Conservation (phyloP, 306 rosid genomes). For the Sophora flavescens region DNA sequence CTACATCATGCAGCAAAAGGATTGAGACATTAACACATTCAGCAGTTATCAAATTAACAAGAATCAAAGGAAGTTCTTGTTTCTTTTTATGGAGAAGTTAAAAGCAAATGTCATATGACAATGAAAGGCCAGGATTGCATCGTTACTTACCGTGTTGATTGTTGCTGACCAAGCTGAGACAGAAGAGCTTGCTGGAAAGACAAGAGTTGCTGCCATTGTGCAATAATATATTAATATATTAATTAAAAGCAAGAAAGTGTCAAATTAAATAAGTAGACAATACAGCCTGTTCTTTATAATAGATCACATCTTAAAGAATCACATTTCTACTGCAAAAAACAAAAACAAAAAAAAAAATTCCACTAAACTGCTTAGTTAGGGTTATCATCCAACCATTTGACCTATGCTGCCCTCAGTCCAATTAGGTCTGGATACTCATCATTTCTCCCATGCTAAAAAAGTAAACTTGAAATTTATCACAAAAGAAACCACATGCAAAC, state of each 20-base stretch:
- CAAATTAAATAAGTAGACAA: not conserved
- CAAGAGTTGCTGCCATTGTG: conserved; percentile 60
- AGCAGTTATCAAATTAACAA: conserved; percentile 31
- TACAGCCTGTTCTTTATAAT: conserved; percentile 1
- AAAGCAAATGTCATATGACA: conserved; percentile 19
- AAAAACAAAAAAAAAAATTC: not conserved
- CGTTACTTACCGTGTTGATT: conserved; percentile 75
- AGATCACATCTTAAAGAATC: conserved; percentile 11
- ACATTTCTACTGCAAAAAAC: not conserved
- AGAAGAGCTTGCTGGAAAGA: conserved; percentile 70
- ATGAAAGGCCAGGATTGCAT: conserved; percentile 33
- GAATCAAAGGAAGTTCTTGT: not conserved
- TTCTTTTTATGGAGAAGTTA: conserved; percentile 3
- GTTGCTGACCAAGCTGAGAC: conserved; percentile 70
- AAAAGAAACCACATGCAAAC: conserved; percentile 16
- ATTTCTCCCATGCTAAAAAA: conserved; percentile 36
- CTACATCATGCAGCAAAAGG: not conserved
- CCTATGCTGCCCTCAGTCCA: conserved; percentile 13
- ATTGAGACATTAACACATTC: not conserved
- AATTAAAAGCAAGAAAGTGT: conserved; percentile 16
- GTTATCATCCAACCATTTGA: conserved; percentile 25
- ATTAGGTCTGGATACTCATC: conserved; percentile 4
- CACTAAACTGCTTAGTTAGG: not conserved
- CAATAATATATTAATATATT: conserved; percentile 3
- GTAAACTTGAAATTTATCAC: conserved; percentile 20